Evolutionary conservation across 805 yeast genomes (phyloP).

Genomic region (Cyberlindnera xishuangbannaensis): DNA sequence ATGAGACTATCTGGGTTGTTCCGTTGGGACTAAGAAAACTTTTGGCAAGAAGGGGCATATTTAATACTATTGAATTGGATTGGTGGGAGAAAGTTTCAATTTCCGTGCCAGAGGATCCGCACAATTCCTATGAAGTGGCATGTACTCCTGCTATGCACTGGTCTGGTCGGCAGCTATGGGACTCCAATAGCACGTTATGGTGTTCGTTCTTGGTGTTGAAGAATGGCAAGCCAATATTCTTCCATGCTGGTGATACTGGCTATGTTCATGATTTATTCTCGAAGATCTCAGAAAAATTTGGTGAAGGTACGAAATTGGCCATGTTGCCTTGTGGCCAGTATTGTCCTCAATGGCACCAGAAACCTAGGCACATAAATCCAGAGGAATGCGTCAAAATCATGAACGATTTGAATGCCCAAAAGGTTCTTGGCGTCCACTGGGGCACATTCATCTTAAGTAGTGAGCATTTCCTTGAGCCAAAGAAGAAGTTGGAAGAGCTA

Average conservation of each 20-base stretch:
- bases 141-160: slow-evolving; percentile 97
- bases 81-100: slow-evolving; percentile 82
- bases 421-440: slow-evolving; percentile 90
- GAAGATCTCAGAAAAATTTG: slow-evolving; percentile 58
- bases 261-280: slow-evolving; percentile 69
- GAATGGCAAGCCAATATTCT: slow-evolving; percentile 65
- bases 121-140: slow-evolving; percentile 65
- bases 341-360: slow-evolving; percentile 91
- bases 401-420: slow-evolving; percentile 52
- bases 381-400: slow-evolving; percentile 66
- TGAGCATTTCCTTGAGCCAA: slow-evolving; percentile 85
- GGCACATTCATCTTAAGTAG: slow-evolving; percentile 90
- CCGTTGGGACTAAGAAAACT: slow-evolving; percentile 70
- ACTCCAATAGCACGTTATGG: slow-evolving; percentile 82
- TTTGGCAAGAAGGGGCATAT: slow-evolving; percentile 53
- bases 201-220: slow-evolving; percentile 73
- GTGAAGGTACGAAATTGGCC: slow-evolving; percentile 54
- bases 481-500: slow-evolving; percentile 44
- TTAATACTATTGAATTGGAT: slow-evolving; percentile 66
- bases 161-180: slow-evolving; percentile 83
- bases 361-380: slow-evolving; percentile 84
- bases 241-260: slow-evolving; percentile 96
- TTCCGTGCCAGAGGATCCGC: slow-evolving; percentile 23
- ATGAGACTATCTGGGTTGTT: slow-evolving; percentile 72
- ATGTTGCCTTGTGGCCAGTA: slow-evolving; percentile 93